Evolutionary conservation across 306 rosid genomes (phyloP).

Genomic region (Lathyrus sativus): DNA sequence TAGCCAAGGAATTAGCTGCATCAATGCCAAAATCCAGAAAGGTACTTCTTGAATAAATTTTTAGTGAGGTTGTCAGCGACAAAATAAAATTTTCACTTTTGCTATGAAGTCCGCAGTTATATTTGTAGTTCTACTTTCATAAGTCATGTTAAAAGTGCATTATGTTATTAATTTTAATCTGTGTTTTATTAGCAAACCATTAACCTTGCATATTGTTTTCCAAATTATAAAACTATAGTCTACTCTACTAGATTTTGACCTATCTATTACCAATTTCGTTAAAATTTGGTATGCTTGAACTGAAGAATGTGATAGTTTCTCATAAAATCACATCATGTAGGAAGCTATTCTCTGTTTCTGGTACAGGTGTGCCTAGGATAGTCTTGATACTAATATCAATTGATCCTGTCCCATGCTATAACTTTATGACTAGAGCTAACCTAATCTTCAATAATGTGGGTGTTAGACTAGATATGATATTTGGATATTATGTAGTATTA

Average conservation of each 20-base stretch:
- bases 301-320: not conserved
- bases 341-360: not conserved
- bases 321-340: not conserved
- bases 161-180: not conserved
- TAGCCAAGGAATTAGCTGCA: conserved; percentile 59
- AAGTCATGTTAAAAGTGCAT: not conserved
- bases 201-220: not conserved
- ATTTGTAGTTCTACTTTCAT: conserved; percentile 7
- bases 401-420: not conserved
- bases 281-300: not conserved
- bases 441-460: not conserved
- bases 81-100: not conserved
- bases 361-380: not conserved
- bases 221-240: conserved; percentile 8
- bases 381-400: not conserved
- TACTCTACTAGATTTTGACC: conserved; percentile 27
- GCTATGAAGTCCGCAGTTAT: not conserved
- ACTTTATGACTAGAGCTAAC: not conserved
- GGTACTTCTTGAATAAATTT: conserved; percentile 38
- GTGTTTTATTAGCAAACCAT: not conserved
- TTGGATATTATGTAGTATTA: not conserved
- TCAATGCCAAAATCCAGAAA: conserved; percentile 57
- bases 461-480: not conserved
- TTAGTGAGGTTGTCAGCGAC: not conserved
- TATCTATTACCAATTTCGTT: conserved; percentile 1